Evolutionary conservation across 1,139 yeast genomes (phyloP).

Genomic region (Magnusiomyces paraingens): DNA sequence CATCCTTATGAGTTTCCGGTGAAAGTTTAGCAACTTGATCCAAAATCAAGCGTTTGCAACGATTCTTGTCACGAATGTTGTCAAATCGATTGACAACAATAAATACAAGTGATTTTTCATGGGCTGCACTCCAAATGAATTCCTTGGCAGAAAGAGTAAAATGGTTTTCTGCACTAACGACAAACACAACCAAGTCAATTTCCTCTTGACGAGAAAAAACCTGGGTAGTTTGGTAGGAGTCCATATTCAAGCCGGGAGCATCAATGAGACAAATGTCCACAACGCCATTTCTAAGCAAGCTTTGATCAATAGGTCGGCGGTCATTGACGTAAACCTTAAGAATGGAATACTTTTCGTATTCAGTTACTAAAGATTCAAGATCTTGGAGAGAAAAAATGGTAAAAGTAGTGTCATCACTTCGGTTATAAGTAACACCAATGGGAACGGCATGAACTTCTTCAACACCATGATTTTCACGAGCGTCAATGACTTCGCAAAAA

Average conservation of each 20-base stretch:
- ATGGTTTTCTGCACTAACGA: slow-evolving; percentile 93
- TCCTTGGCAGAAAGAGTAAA: slow-evolving; percentile 92
- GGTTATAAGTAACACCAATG: slow-evolving; percentile 51
- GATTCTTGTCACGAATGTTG: slow-evolving; percentile 67
- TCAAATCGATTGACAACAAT: slow-evolving; percentile 93
- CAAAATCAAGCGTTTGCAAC: slow-evolving; percentile 69
- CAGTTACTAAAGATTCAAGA: slow-evolving; percentile 64
- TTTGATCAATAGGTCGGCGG: slow-evolving; percentile 56
- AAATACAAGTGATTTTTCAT: slow-evolving; percentile 85
- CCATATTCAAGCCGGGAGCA: slow-evolving; percentile 95
- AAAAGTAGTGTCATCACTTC: slow-evolving; percentile 60
- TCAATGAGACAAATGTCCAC: slow-evolving; percentile 90
- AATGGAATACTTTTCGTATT: slow-evolving; percentile 63
- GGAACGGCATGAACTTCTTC: slow-evolving; percentile 96
- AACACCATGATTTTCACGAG: slow-evolving; percentile 60
- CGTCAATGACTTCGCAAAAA: slow-evolving; percentile 90
- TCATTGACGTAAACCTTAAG: slow-evolving; percentile 81
- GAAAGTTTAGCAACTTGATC: slow-evolving; percentile 84
- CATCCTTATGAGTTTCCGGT: slow-evolving; percentile 85
- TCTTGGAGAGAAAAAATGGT: slow-evolving; percentile 47
- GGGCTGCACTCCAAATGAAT: slow-evolving; percentile 83
- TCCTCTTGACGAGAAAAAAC: slow-evolving; percentile 96
- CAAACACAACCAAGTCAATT: slow-evolving; percentile 92
- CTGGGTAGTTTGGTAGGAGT: slow-evolving; percentile 89
- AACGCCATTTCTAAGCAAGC: slow-evolving; percentile 80